phyloP scores from a whole-genome alignment of 805 yeast genomes.

The Saccharomyces kudriavzevii region DNA sequence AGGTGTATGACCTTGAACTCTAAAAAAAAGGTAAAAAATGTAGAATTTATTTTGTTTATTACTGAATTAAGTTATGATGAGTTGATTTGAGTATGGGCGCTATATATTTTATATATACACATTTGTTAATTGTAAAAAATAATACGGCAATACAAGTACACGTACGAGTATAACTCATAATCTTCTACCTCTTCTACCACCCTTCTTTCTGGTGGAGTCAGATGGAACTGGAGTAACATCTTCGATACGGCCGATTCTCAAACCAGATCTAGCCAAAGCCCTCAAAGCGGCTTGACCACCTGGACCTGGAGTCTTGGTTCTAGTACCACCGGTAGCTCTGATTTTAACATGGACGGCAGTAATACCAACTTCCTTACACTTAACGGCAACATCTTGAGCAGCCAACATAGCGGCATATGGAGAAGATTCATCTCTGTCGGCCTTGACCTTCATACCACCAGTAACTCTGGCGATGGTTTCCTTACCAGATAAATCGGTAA shows the following conservation, averaged over 20 bases:
- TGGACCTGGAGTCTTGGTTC: slow-evolving; percentile 99
- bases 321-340: slow-evolving; percentile 99
- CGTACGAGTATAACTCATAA: slow-evolving; percentile 41
- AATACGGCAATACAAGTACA: background rate
- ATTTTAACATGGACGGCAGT: slow-evolving; percentile 99
- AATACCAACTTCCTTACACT: slow-evolving; percentile 99
- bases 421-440: slow-evolving; percentile 99
- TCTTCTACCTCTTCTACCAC: slow-evolving; percentile 99
- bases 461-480: slow-evolving; percentile 99
- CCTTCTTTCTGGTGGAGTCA: slow-evolving; percentile 99
- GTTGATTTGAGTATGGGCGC: background rate
- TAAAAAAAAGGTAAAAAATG: too few relatives aligned
- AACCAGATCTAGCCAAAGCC: slow-evolving; percentile 99
- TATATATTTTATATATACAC: background rate
- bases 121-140: background rate
- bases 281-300: slow-evolving; percentile 99
- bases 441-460: slow-evolving; percentile 99
- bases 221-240: slow-evolving; percentile 99
- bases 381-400: slow-evolving; percentile 98
- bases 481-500: slow-evolving; percentile 98
- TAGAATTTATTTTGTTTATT: background rate
- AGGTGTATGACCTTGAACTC: background rate
- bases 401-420: slow-evolving; percentile 99
- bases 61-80: background rate
- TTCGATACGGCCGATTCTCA: slow-evolving; percentile 99